Base-by-base conservation (phyloP, 768 basidiomycete genomes). In the Hygrophoropsis aurantiaca region DNA sequence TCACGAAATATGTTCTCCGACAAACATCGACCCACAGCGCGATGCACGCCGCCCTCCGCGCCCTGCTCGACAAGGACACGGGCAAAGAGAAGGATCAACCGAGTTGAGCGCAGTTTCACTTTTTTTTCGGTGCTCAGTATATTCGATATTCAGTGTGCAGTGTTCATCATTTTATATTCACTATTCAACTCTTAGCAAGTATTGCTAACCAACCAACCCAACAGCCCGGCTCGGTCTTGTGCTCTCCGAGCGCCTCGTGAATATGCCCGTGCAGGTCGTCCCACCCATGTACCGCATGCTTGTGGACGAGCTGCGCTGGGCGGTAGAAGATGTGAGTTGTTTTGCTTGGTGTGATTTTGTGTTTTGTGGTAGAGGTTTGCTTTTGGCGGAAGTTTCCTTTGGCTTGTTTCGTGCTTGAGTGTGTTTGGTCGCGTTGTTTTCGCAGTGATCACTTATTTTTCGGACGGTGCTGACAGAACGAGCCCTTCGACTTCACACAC, bases 231-330 rank as follows among this genome's bases (percentile, higher is more conserved):
- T 65, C 55, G 27, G 91, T 2, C 74, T 97, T 15, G 75, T 97
- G 8, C 73, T 99, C 53, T 88, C 85, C 53, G 92, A 97, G 64
- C 77, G 95, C 0, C 73, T 98, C 42, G 77, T 97, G 54, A 99
- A 98, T 64, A 94, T 99, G 85, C 95, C 95, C 0, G 86, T 93
- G 11, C 91, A 97, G 56, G 82, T 94, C 27, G 77, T 94, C 8
- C 87, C 93, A 5, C 94, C 92, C 1, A 87, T 97, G 84, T 97
- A 94, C 65, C 75, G 75, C 36, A 93, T 97, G 88, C 74, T 98
- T 19, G 69, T 74, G 0, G 83, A 89, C 39, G 95, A 99, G 64
- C 71, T 97, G n/a, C 72, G 81, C 30, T 81, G 75, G 71, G 89
- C 88, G 3, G 66, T 79, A 30, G 73, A 77, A 40, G 82, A 85